Conservation (phyloP, 2,329 filamentous ascomycete species). For the Rhinocladiella similis region DNA sequence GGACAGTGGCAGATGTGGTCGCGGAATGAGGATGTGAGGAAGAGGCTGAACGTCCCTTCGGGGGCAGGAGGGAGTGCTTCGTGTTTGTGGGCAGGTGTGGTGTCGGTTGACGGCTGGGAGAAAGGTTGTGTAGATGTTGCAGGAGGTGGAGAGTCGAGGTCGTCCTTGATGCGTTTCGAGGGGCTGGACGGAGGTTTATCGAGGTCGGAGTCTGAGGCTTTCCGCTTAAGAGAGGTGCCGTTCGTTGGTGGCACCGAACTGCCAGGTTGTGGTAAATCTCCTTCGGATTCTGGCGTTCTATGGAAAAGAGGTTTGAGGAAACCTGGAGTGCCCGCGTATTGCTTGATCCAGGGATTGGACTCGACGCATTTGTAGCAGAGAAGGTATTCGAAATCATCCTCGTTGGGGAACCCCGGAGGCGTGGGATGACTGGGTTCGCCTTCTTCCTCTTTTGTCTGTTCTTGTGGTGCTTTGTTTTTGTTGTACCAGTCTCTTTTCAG, state of each 20-base stretch:
- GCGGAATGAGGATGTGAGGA: constrained; percentile 78
- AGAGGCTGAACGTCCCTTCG: constrained; percentile 70
- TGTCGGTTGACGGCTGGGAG: constrained; percentile 1
- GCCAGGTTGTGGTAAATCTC: no score
- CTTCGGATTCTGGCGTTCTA: not conserved
- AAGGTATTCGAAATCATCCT: constrained; percentile 86
- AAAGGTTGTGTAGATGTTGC: constrained; percentile 21
- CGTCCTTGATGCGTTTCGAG: constrained; percentile 67
- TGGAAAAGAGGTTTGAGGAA: constrained; percentile 74
- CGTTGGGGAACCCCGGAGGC: constrained; percentile 81
- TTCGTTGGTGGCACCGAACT: no score
- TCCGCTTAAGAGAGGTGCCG: constrained; percentile 41
- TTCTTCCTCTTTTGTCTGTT: constrained; percentile 31
- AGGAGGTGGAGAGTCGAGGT: constrained; percentile 38
- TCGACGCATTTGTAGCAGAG: constrained; percentile 94
- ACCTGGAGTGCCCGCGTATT: constrained; percentile 75
- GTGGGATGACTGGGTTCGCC: constrained; percentile 55
- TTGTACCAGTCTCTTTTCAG: constrained; percentile 72
- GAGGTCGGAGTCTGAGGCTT: constrained; percentile 37
- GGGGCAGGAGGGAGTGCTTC: constrained; percentile 58
- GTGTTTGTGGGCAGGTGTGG: constrained; percentile 59
- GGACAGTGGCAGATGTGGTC: constrained; percentile 78
- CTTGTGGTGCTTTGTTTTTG: constrained; percentile 35
- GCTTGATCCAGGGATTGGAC: constrained; percentile 86
- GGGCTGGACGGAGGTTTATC: constrained; percentile 25